phyloP scores from a whole-genome alignment of 345 rosid species.

The Ceriops zippeliana region DNA sequence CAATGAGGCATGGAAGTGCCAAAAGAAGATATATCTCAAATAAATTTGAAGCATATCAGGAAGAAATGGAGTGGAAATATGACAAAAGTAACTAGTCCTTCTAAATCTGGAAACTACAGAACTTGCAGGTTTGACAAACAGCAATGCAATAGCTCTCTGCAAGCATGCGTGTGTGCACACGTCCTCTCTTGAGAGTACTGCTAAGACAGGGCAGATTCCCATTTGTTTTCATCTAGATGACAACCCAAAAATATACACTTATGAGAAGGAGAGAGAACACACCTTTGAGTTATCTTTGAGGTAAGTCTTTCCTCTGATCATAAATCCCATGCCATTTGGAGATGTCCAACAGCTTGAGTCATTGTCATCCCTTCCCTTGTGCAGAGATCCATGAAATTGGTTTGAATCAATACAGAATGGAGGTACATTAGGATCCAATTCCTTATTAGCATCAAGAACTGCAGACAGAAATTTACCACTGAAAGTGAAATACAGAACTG shows the following conservation, averaged over 20 bases:
- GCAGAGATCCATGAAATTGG: constrained; percentile 62
- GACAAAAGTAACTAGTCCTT: background rate
- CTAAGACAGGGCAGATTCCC: background rate
- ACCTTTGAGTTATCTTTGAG: constrained; percentile 84
- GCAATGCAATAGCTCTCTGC: background rate
- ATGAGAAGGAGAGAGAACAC: constrained; percentile 6
- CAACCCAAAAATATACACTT: background rate
- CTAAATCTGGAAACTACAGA: background rate
- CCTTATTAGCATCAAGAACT: constrained; percentile 58
- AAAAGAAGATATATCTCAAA: background rate
- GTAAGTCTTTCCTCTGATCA: constrained; percentile 91
- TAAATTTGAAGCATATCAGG: background rate
- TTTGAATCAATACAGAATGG: constrained; percentile 50
- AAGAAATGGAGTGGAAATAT: background rate
- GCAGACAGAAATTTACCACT: constrained; percentile 15
- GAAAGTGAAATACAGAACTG: background rate
- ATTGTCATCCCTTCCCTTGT: constrained; percentile 49
- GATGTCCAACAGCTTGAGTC: constrained; percentile 89
- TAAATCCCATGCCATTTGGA: constrained; percentile 83
- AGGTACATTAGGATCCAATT: constrained; percentile 50
- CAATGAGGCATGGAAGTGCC: background rate
- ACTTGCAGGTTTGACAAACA: background rate
- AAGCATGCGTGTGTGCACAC: background rate
- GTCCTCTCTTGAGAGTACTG: background rate
- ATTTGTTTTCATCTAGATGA: background rate